Conservation (phyloP, 1,284 basidiomycete species). For the Ceratorhiza oryzae-sativae region DNA sequence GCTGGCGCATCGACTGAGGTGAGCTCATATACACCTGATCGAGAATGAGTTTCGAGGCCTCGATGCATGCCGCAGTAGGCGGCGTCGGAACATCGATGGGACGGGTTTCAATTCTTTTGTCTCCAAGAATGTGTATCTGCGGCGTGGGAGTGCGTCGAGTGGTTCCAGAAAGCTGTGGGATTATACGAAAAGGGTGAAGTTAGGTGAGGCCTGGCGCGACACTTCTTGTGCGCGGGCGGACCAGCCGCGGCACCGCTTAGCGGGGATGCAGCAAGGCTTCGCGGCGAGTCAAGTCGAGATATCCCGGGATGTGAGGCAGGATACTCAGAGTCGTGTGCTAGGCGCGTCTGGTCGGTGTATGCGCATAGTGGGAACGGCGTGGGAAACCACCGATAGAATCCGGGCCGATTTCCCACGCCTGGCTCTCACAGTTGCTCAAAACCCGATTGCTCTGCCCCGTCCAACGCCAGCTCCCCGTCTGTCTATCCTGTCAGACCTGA, state of each 20-base stretch:
- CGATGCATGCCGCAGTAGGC: not conserved
- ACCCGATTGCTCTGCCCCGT: conserved; percentile 2
- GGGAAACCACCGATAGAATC: conserved; percentile 21
- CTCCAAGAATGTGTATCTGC: conserved; percentile 5
- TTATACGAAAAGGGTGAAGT: not conserved
- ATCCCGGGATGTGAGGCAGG: conserved; percentile 10
- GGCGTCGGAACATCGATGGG: not conserved
- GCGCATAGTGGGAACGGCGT: not conserved
- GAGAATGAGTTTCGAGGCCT: conserved; percentile 19
- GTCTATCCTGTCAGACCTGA: conserved; percentile 7
- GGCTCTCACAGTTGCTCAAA: conserved; percentile 24
- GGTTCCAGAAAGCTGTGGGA: not conserved
- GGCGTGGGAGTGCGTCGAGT: not conserved
- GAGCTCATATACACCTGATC: conserved; percentile 26
- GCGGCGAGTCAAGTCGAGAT: conserved; percentile 19
- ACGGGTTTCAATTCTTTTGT: not conserved
- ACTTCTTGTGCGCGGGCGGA: not conserved
- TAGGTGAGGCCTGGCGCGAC: not conserved
- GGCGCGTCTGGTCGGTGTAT: not conserved
- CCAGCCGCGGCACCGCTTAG: not conserved
- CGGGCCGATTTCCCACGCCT: conserved; percentile 29
- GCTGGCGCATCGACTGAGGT: conserved; percentile 18
- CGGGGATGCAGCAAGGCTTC: not conserved
- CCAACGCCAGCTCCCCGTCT: conserved; percentile 15
- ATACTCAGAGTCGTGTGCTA: conserved; percentile 11